Conservation (phyloP, 768 basidiomycete species). For the Psilocybe subaeruginosa region DNA sequence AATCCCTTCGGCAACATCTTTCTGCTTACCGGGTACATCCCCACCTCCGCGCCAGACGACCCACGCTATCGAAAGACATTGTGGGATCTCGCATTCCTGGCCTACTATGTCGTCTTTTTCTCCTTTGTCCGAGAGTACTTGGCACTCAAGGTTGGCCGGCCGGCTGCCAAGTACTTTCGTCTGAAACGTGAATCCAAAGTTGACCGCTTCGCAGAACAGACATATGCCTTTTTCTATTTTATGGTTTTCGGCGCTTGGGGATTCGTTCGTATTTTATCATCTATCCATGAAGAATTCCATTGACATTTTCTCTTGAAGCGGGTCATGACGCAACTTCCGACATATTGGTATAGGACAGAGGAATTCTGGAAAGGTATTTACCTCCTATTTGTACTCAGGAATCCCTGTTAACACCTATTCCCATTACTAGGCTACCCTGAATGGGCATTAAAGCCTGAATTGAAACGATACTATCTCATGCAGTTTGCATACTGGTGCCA, state of each 20-base stretch:
- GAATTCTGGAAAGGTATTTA: slow-evolving; percentile 80
- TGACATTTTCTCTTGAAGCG: slow-evolving; percentile 45
- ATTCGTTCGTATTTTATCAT: slow-evolving; percentile 53
- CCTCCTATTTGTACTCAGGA: neutral
- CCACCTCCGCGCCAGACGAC: slow-evolving; percentile 52
- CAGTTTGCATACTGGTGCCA: slow-evolving; percentile 95
- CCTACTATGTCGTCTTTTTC: slow-evolving; percentile 86
- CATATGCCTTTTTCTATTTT: slow-evolving; percentile 87
- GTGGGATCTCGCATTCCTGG: slow-evolving; percentile 77
- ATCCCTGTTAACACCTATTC: neutral
- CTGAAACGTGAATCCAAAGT: slow-evolving; percentile 69
- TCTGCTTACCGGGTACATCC: slow-evolving; percentile 68
- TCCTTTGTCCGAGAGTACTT: slow-evolving; percentile 84
- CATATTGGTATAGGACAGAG: slow-evolving; percentile 84
- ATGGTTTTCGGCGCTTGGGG: slow-evolving; percentile 72
- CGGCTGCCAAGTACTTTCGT: slow-evolving; percentile 71
- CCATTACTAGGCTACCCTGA: slow-evolving; percentile 76
- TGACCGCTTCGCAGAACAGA: slow-evolving; percentile 89
- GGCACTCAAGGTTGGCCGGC: slow-evolving; percentile 64
- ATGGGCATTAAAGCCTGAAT: slow-evolving; percentile 80
- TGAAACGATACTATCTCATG: slow-evolving; percentile 94
- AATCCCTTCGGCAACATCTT: slow-evolving; percentile 82
- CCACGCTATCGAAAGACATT: slow-evolving; percentile 74
- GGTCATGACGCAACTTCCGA: slow-evolving; percentile 84
- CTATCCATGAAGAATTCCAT: neutral